Base-by-base conservation (phyloP, 192 early-diverging fungal species). In the Coemansia sp. region DNA sequence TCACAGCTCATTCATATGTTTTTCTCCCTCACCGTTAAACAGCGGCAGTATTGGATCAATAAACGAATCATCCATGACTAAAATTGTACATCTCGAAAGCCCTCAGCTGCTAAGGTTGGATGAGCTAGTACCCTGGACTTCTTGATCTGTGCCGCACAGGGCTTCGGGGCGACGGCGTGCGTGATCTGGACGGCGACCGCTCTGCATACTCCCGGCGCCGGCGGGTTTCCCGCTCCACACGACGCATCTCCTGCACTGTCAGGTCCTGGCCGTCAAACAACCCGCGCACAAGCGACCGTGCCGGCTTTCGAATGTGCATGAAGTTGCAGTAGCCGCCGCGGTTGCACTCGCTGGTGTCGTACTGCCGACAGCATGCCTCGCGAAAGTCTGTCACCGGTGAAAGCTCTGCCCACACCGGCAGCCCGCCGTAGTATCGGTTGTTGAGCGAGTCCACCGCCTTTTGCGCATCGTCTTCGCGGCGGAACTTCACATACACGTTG, bases 251-350 rank as follows among this genome's bases (percentile, higher is more conserved):
- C 28, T 65, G 66, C 13, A 81, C 7, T 2, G 79, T 81, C 45
- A 81, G 67, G 2, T 76, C 76, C 65, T 99, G 97, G 44, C 89
- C 89, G 19, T 89, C 92, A 61, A 84, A 89, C 28, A 99, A 75
- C n/a, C 93, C 91, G 65, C 88, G 83, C 60, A 86, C 85, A 54
- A 99, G 70, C 42, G 79, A 67, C 48, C 89, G 81, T n/a, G 88
- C 84, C 6, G 94, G 91, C 50, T 88, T 84, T 61, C 94, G 92
- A 40, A 99, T 82, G 81, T 99, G 97, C 97, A 99, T 98, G 83
- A 99, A 99, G 80, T 98, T 99, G 83, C 97, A 99, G 63, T 95
- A 89, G 8, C 96, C 96, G 27, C 95, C 95, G 14, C 95, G 90
- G 66, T 88, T 93, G 82, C 97, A 99, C 74, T 96, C 92, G 56